Base-by-base conservation (phyloP, 2,329 filamentous ascomycete genomes). In the Aspergillus quadricinctus region DNA sequence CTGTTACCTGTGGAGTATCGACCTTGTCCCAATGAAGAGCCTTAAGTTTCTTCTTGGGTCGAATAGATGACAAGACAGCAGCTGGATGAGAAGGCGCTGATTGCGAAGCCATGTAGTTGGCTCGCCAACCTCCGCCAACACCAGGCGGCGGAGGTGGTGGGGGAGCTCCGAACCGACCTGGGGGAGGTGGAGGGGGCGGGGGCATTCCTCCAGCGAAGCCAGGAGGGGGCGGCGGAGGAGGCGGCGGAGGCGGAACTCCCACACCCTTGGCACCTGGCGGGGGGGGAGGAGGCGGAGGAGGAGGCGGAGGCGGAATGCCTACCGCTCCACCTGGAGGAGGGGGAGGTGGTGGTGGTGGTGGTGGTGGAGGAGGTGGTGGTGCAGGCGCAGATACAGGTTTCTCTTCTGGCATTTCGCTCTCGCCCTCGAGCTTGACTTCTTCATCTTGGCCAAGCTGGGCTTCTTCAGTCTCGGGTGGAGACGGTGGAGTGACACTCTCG, bases 41-140 rank as follows among this genome's bases (percentile, higher is more conserved):
- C 85, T 99, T 99, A 75, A 99, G 90, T 81, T 97, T 99, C 86
- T 96, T 97, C 84, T 97, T 97, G 23, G 94, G 92, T 65, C 93
- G 82, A 52, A 92, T 90, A 58, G 92, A 89, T 37, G 90, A 88
- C 66, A 96, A 77, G 46, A 88, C 85, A 64, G 90, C 80, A 7
- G 84, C 83, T 23, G 85, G 77, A 14, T 81, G 69, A 4, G 81
- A 71, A 21, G 78, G 76, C 58, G 83, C 82, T 56, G 80, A 79
- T 31, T 82, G 80, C 62, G 84, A 80, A 61, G 87, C 83, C 49
- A 96, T 76, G 77, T 89, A 97, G 60, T 90, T 87, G 7, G 90
- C 90, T 59, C 79, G 76, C 71, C 79, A 81, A 23, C 73, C 74
- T 43, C 83, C 83, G 60, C 82, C 81, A 53, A 85, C 81, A 48